phyloP scores from a whole-genome alignment of 192 early-diverging fungal genomes.

The Umbelopsis isabellina region DNA sequence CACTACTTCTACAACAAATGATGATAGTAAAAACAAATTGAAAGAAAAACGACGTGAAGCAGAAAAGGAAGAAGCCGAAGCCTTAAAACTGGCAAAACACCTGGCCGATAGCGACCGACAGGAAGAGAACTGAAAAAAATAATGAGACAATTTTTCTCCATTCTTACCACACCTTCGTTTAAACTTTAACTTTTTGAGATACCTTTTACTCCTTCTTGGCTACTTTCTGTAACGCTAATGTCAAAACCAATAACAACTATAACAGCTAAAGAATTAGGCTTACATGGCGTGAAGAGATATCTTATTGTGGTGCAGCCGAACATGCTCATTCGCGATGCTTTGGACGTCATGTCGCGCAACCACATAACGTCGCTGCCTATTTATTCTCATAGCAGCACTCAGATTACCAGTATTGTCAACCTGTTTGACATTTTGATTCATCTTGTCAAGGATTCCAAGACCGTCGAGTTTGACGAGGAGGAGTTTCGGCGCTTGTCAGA shows the following conservation, averaged over 20 bases:
- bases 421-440: constrained; percentile 57
- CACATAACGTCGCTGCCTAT: constrained; percentile 59
- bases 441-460: constrained; percentile 31
- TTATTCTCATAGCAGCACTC: constrained; percentile 51
- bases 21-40: constrained; percentile 17
- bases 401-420: constrained; percentile 55
- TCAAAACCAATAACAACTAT: constrained; percentile 20
- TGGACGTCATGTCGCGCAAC: constrained; percentile 48
- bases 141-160: background rate
- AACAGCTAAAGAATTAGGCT: constrained; percentile 36
- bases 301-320: constrained; percentile 52
- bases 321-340: constrained; percentile 51
- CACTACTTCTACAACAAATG: background rate
- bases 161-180: background rate
- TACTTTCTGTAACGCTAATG: background rate
- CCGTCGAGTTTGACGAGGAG: constrained; percentile 31
- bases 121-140: background rate
- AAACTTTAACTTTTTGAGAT: background rate
- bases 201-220: background rate
- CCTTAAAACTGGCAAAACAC: constrained; percentile 34
- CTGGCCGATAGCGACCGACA: background rate
- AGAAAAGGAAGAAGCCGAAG: constrained; percentile 38
- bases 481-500: constrained; percentile 31
- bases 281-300: constrained; percentile 23
- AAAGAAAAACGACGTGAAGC: constrained; percentile 28